Evolutionary conservation across 345 rosid genomes (phyloP).

Genomic region (Eucalyptus regnans): DNA sequence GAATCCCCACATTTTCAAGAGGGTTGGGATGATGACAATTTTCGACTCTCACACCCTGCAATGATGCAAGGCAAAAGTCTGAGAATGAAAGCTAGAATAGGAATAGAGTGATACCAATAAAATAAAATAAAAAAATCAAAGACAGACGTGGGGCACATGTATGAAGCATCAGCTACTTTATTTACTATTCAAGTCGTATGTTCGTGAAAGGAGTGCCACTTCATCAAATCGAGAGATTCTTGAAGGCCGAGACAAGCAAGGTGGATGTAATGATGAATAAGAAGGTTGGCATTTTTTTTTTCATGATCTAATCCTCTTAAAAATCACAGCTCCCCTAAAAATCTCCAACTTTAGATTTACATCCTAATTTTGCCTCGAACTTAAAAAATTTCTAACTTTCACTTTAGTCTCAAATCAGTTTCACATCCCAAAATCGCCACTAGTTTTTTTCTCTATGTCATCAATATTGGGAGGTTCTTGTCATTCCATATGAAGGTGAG

Average conservation of each 20-base stretch:
- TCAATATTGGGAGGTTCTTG: not conserved
- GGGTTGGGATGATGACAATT: accelerated
- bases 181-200: too few relatives aligned
- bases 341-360: too few relatives aligned
- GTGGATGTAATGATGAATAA: not conserved
- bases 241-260: not conserved
- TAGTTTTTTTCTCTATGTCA: too few relatives aligned
- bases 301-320: not conserved
- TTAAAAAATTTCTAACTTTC: too few relatives aligned
- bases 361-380: too few relatives aligned
- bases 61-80: accelerated
- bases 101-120: accelerated
- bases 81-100: accelerated
- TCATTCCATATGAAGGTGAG: too few relatives aligned
- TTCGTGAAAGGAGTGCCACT: not conserved
- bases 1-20: accelerated
- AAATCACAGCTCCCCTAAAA: not conserved
- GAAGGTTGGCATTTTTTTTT: not conserved
- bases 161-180: not conserved
- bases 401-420: too few relatives aligned
- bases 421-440: too few relatives aligned
- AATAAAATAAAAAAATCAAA: too few relatives aligned
- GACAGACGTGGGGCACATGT: too few relatives aligned
- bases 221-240: not conserved
- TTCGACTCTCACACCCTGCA: accelerated